Conservation (phyloP, 2,329 filamentous ascomycete species). For the Mycosphaerella arachidis region DNA sequence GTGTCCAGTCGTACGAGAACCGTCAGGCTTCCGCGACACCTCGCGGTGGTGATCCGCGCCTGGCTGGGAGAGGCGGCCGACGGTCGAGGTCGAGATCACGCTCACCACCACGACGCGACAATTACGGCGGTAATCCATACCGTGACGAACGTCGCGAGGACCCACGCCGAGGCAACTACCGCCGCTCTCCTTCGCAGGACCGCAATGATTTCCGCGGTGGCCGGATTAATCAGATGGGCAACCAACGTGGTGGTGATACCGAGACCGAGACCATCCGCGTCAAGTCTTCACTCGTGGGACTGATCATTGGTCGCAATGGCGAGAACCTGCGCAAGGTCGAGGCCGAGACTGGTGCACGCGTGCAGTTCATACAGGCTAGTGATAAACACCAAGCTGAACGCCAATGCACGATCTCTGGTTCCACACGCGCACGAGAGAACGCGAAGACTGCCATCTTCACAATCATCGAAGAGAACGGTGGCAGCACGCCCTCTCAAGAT, state of each 20-base stretch:
- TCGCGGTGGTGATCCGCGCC: slow-evolving; percentile 41
- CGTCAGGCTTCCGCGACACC: slow-evolving; percentile 16
- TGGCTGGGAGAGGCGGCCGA: slow-evolving; percentile 54
- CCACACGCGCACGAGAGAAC: slow-evolving; percentile 64
- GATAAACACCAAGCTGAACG: slow-evolving; percentile 68
- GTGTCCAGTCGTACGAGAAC: slow-evolving; percentile 50
- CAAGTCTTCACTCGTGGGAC: slow-evolving; percentile 77
- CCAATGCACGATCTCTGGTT: slow-evolving; percentile 81
- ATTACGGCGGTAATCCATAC: slow-evolving; percentile 65
- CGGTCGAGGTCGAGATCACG: slow-evolving; percentile 65
- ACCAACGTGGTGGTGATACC: slow-evolving; percentile 54
- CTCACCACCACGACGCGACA: slow-evolving; percentile 64
- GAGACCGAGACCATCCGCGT: slow-evolving; percentile 82
- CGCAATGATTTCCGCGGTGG: slow-evolving; percentile 26
- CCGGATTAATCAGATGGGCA: slow-evolving; percentile 38
- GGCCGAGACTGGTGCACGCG: slow-evolving; percentile 72
- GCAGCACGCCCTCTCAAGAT: slow-evolving; percentile 33
- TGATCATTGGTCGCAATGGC: slow-evolving; percentile 86
- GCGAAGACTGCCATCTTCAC: slow-evolving; percentile 79
- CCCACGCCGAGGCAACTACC: slow-evolving; percentile 53
- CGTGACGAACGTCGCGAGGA: slow-evolving; percentile 77
- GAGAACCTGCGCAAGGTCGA: slow-evolving; percentile 86
- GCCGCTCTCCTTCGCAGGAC: slow-evolving; percentile 67
- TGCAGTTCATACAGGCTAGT: slow-evolving; percentile 79
- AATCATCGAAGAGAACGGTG: slow-evolving; percentile 81